Conservation (phyloP, 2,329 filamentous ascomycete genomes). For the Microthyrium microscopicum region DNA sequence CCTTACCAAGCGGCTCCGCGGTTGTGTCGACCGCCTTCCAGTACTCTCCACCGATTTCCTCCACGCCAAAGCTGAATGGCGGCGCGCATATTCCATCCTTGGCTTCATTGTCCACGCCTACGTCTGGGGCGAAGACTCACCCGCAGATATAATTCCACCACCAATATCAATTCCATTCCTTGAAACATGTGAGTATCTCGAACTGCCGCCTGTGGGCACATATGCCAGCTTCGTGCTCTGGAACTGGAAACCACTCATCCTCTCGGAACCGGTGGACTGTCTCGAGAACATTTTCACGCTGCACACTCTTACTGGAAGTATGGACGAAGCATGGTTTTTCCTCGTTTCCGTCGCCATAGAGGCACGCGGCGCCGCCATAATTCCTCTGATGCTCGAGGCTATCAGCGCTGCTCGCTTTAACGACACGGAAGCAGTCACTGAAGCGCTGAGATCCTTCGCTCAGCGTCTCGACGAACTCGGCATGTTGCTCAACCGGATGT, state of each 20-base stretch:
- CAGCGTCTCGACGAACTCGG: constrained; percentile 78
- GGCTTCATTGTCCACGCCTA: constrained; percentile 72
- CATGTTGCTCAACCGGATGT: constrained; percentile 67
- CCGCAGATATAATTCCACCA: constrained; percentile 57
- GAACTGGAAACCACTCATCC: constrained; percentile 92
- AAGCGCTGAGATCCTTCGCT: constrained; percentile 65
- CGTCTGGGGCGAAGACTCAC: constrained; percentile 69
- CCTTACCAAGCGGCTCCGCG: constrained; percentile 65
- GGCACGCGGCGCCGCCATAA: constrained; percentile 70
- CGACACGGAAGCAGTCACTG: constrained; percentile 55
- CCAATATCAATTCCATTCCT: constrained; percentile 72
- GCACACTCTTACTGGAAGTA: constrained; percentile 78
- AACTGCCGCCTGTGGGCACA: constrained; percentile 82
- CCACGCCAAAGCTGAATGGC: constrained; percentile 76
- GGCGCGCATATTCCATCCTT: constrained; percentile 65
- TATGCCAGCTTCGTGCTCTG: constrained; percentile 85
- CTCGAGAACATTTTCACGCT: constrained; percentile 80
- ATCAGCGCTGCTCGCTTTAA: constrained; percentile 60
- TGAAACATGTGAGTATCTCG: constrained; percentile 56
- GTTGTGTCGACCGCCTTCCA: constrained; percentile 64
- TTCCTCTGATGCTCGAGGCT: constrained; percentile 76
- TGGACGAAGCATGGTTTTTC: constrained; percentile 99
- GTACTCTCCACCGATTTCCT: constrained; percentile 70
- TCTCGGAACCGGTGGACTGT: constrained; percentile 62
- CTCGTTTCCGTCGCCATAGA: constrained; percentile 91